phyloP scores from a whole-genome alignment of 768 basidiomycete species.

The Auricularia auricula-judae region DNA sequence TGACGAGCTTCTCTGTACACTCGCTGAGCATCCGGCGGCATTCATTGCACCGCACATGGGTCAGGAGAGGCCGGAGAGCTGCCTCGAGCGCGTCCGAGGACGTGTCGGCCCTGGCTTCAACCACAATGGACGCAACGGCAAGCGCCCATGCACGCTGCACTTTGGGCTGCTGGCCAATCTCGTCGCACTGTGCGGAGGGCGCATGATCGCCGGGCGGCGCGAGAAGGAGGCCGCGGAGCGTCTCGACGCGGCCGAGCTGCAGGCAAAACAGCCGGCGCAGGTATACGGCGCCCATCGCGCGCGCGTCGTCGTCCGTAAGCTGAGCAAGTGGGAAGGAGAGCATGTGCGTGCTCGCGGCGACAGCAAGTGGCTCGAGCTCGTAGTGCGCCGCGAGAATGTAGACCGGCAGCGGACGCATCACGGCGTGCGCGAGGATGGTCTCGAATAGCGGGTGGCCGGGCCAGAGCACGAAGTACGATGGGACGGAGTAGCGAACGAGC shows the following conservation, averaged over 20 bases:
- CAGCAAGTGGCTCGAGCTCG: slow-evolving; percentile 10
- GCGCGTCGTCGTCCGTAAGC: slow-evolving; percentile 8
- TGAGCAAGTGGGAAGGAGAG: slow-evolving; percentile 5
- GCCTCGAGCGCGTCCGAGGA: slow-evolving; percentile 63
- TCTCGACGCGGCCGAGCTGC: slow-evolving; percentile 24
- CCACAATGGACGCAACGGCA: no score
- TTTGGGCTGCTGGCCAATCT: not conserved
- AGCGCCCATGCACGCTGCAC: slow-evolving; percentile 14
- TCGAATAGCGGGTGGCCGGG: slow-evolving; percentile 20
- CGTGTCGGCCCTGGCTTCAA: slow-evolving; percentile 35
- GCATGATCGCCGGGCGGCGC: slow-evolving; percentile 20
- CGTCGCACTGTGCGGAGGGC: no score
- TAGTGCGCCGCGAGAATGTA: slow-evolving; percentile 10
- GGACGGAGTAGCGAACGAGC: slow-evolving; percentile 1
- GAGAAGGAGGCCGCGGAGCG: slow-evolving; percentile 21
- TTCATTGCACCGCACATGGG: slow-evolving; percentile 56
- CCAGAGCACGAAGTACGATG: not conserved
- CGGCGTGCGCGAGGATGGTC: slow-evolving; percentile 56
- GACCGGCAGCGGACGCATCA: slow-evolving; percentile 36
- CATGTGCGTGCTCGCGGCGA: slow-evolving; percentile 6
- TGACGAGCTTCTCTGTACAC: slow-evolving; percentile 53
- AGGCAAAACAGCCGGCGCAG: slow-evolving; percentile 30
- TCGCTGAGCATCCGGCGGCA: slow-evolving; percentile 53
- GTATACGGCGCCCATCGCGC: slow-evolving; percentile 21
- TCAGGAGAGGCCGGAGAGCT: slow-evolving; percentile 56